Evolutionary conservation across 768 basidiomycete species (phyloP), one percentile per base, ranked within the genome.

Genomic region (Pluteus cervinus): DNA sequence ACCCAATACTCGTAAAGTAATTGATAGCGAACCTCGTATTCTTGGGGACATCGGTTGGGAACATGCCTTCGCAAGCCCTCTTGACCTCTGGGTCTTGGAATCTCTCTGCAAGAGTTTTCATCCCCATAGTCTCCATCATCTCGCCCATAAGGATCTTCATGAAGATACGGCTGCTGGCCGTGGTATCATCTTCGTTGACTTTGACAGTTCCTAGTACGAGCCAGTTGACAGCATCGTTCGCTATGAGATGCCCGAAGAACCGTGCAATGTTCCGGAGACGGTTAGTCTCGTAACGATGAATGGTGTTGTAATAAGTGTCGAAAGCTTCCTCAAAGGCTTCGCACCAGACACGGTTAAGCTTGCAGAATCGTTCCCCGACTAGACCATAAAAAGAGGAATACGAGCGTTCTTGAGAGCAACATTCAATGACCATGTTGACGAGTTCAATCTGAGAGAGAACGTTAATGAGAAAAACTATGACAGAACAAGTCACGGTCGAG

Each of bases 201-300:
- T 83, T 90, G 52, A 99, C 74, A 30, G 75, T 77, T 48, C 81
- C 80, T 35, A 99, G 67, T 1, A 80, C 81, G 14, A 79, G 68
- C 96, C 96, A 98, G 2, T 88, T 88, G 37, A 98, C 71, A 1
- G 88, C 74, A 56, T 99, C 96, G 14, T 75, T 81, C 5, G 86
- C 76, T 42, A 97, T 44, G 17, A 98, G 68, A 55, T 96, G 92
- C 1, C 96, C 96, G 49, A 99, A 97, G 69, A 99, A 91, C 29
- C 92, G 80, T 7, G 89, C 87, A 45, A 99, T 96, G 56, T 98
- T 99, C 36, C 96, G 89, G 15, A 99, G 70, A 8, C 93, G 87
- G 61, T 98, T 99, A 14, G 96, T 96, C 62, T 99, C 96, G 61
- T 97, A 98, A 44, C 96, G 85, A 66, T 99, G 96, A 52, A 98